These are phyloP conservation scores for Millerago galiae DNA, from an alignment of 805 yeast genomes.

Conservation along the genomic window DNA sequence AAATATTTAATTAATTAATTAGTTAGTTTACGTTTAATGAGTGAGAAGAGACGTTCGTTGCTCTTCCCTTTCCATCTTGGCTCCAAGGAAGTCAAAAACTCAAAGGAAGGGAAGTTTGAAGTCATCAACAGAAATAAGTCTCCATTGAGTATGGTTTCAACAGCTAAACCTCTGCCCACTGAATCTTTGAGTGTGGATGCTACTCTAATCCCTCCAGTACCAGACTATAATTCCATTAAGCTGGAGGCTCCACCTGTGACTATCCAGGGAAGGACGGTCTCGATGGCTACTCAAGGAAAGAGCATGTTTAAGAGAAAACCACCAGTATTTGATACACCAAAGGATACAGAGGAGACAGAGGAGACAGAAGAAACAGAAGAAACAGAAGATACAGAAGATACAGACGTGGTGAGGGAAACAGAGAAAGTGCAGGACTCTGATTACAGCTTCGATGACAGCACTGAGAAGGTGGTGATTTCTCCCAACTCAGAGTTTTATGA, in stretches of 20 bases:
- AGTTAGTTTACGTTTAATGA: slow-evolving; percentile 2
- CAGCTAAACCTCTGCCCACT: neutral
- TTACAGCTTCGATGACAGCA: neutral
- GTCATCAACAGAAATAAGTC: slow-evolving; percentile 23
- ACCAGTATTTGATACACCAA: neutral
- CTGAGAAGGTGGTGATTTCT: too few species aligned
- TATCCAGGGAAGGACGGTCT: slow-evolving; percentile 21
- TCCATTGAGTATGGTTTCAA: slow-evolving; percentile 8
- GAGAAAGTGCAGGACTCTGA: neutral
- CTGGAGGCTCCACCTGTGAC: slow-evolving; percentile 22
- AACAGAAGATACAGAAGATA: neutral
- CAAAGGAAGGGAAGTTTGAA: slow-evolving; percentile 19
- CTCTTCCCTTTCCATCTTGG: slow-evolving; percentile 17
- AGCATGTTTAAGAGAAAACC: slow-evolving; percentile 8
- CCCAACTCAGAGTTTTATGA: slow-evolving; percentile 1
- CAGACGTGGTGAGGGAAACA: neutral
- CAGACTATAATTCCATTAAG: slow-evolving; percentile 19
- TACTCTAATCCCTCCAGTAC: slow-evolving; percentile 21
- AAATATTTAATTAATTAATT: too few species aligned
- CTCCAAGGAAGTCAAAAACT: neutral
- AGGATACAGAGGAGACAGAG: neutral
- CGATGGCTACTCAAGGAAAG: slow-evolving; percentile 9
- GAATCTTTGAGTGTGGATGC: slow-evolving; percentile 3
- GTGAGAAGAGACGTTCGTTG: slow-evolving; percentile 19
- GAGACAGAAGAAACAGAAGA: neutral